phyloP scores from a whole-genome alignment of 2,329 filamentous ascomycete species.

The Fusarium sulawesiense region DNA sequence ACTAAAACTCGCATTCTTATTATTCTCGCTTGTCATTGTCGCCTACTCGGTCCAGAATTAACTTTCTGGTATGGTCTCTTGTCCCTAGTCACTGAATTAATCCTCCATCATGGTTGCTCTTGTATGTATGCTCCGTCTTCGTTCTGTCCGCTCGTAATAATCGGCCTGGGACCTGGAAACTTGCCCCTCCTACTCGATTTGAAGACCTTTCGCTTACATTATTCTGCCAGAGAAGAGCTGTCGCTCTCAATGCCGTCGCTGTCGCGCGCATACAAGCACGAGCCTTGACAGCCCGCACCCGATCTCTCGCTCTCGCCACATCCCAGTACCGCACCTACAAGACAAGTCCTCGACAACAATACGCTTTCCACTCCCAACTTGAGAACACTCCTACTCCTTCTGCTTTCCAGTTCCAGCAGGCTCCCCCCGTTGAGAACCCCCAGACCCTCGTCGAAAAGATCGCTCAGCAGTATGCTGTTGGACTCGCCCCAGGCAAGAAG shows the following conservation, averaged over 20 bases:
- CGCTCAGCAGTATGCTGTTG: constrained; percentile 83
- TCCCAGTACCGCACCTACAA: constrained; percentile 31
- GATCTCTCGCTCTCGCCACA: constrained; percentile 20
- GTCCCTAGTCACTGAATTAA: neutral
- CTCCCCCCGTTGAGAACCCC: constrained; percentile 50
- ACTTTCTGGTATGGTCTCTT: constrained; percentile 1
- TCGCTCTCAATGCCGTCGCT: constrained; percentile 28
- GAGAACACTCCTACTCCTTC: constrained; percentile 64
- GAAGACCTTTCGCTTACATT: neutral
- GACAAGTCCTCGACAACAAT: constrained; percentile 13
- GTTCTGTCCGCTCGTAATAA: neutral
- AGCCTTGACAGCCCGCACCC: constrained; percentile 14
- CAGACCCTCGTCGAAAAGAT: constrained; percentile 96
- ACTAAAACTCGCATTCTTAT: constrained; percentile 12
- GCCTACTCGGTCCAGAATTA: neutral
- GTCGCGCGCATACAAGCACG: constrained; percentile 14
- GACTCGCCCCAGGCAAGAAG: constrained; percentile 77
- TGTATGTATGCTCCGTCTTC: constrained; percentile 4
- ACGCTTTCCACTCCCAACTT: constrained; percentile 70
- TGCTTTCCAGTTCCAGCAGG: constrained; percentile 64
- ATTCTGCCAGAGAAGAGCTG: constrained; percentile 26
- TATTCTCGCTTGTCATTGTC: neutral
- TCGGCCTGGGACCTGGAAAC: neutral
- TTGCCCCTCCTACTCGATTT: neutral
- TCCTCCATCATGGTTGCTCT: constrained; percentile 22